A percentile compares a stretch with the other conserved stretches of the same genome.
Evolutionary conservation across 2,329 filamentous ascomycete genomes (phyloP).

Genomic region (Cytospora mali): DNA sequence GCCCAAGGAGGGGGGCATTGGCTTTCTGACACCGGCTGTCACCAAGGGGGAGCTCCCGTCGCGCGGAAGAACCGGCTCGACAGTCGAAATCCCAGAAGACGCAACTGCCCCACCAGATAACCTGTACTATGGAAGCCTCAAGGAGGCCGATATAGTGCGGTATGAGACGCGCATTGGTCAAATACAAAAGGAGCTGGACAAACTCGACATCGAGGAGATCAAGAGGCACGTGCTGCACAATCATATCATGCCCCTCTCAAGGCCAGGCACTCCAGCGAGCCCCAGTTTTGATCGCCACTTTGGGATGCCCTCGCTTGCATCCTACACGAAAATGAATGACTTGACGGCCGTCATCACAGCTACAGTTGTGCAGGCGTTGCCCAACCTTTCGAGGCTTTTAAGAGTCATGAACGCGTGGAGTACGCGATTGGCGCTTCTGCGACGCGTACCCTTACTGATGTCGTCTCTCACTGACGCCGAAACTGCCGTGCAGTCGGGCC

Average conservation of each 20-base stretch:
- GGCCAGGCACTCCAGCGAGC: slow-evolving; percentile 51
- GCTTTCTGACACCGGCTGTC: slow-evolving; percentile 54
- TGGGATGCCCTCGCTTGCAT: slow-evolving; percentile 45
- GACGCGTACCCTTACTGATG: slow-evolving; percentile 71
- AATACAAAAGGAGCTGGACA: slow-evolving; percentile 70
- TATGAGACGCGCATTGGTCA: slow-evolving; percentile 76
- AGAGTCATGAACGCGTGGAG: slow-evolving; percentile 78
- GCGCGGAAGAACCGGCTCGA: slow-evolving; percentile 31
- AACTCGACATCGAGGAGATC: slow-evolving; percentile 79
- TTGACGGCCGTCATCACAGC: slow-evolving; percentile 88
- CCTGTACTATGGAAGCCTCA: slow-evolving; percentile 71
- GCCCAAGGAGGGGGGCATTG: slow-evolving; percentile 53
- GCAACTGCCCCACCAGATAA: slow-evolving; percentile 32
- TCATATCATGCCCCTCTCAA: slow-evolving; percentile 67
- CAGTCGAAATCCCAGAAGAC: slow-evolving; percentile 29
- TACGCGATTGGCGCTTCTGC: slow-evolving; percentile 73
- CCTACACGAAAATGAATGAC: slow-evolving; percentile 79
- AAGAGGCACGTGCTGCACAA: slow-evolving; percentile 85
- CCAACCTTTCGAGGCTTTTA: slow-evolving; percentile 74
- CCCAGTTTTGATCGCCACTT: slow-evolving; percentile 39
- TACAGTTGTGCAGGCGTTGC: slow-evolving; percentile 86
- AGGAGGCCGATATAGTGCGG: slow-evolving; percentile 60
- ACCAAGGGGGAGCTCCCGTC: slow-evolving; percentile 45
- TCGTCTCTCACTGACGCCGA: slow-evolving; percentile 67
- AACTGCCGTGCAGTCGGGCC: slow-evolving; percentile 65